Base-by-base conservation (phyloP, 1,284 basidiomycete species). In the Pascua sp. region DNA sequence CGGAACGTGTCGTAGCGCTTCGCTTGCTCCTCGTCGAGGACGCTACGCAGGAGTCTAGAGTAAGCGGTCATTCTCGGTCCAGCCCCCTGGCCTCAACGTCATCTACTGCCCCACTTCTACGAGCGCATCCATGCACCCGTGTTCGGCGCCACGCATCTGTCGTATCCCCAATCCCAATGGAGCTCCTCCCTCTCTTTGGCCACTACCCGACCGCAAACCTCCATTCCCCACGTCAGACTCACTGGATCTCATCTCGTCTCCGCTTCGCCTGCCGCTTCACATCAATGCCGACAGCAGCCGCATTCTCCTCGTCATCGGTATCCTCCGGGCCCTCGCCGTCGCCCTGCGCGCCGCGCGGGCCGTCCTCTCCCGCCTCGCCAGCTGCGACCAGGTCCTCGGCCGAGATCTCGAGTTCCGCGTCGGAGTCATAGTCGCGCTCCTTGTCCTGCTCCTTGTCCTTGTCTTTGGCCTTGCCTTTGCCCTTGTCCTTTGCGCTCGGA, bases 1-100 rank as follows among this genome's bases (percentile, higher is more conserved):
- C 54, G 65, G 61, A 74, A 76, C 8, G 70, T 67, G 41, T 76
- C 73, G 51, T 69, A 74, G 12, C 73, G 67, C 50, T 63, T 69
- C 1, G 56, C 66, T 45, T 73, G 72, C 42, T 76, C 73, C 4
- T 64, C 44, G 57, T 74, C 72, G 11, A 74, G 57, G n/a, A 64
- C 51, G 11, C 62, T 62, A n/a, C 73, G 63, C 18, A 76, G 60
- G 11, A 69, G 48, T 24, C 71, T 73, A 11, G 13, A 15, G 49
- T 56, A 36, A 55, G 53, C 24, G 24, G 24, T 32, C 24, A 32
- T 32, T 32, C 24, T 32, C 24, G 24, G 24, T 32, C 18, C 3
- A 32, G 24, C 24, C 12, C 9, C 46, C 16, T 4, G 42, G 4
- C 13, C 32, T 17, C 49, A 8, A 9, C 4, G 11, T 59, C 57